A percentile compares a stretch with the other conserved stretches of the same genome.
Conservation (phyloP, 306 rosid genomes). For the Lagenaria siceraria region DNA sequence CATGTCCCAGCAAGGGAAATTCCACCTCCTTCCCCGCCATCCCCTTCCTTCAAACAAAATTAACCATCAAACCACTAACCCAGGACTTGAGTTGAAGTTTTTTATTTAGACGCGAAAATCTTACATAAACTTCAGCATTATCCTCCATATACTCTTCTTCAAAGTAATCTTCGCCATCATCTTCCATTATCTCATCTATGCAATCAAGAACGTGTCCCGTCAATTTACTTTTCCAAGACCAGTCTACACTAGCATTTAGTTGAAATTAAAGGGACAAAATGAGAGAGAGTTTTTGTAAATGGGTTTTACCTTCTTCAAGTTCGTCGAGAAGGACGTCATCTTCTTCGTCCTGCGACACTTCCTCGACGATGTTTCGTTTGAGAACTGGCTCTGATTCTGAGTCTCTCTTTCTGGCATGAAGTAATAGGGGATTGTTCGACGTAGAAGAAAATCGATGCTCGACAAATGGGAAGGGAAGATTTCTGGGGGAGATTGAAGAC, state of each 20-base stretch:
- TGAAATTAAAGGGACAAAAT: not conserved
- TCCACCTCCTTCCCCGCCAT: constrained; percentile 87
- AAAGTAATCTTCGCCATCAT: constrained; percentile 26
- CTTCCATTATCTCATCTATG: constrained; percentile 29
- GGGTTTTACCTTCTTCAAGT: constrained; percentile 21
- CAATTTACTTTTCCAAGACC: not conserved
- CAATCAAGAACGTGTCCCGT: constrained; percentile 15
- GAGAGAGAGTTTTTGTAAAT: not conserved
- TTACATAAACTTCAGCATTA: constrained; percentile 46
- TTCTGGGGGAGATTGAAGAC: constrained; percentile 8
- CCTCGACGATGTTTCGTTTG: constrained; percentile 39
- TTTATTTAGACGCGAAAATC: not conserved
- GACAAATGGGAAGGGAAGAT: constrained; percentile 6
- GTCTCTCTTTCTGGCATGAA: constrained; percentile 28
- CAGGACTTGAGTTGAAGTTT: not conserved
- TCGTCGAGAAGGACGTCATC: constrained; percentile 19
- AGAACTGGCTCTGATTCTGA: constrained; percentile 45
- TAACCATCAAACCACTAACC: not conserved
- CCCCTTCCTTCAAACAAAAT: constrained; percentile 54
- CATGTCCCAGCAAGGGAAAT: constrained; percentile 70
- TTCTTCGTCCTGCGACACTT: constrained; percentile 41
- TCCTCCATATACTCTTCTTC: constrained; percentile 23
- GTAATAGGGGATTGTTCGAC: constrained; percentile 11
- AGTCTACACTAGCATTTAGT: not conserved
- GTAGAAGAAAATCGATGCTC: constrained; percentile 14